Conservation (phyloP, 345 rosid species). For the Camelina laxa region DNA sequence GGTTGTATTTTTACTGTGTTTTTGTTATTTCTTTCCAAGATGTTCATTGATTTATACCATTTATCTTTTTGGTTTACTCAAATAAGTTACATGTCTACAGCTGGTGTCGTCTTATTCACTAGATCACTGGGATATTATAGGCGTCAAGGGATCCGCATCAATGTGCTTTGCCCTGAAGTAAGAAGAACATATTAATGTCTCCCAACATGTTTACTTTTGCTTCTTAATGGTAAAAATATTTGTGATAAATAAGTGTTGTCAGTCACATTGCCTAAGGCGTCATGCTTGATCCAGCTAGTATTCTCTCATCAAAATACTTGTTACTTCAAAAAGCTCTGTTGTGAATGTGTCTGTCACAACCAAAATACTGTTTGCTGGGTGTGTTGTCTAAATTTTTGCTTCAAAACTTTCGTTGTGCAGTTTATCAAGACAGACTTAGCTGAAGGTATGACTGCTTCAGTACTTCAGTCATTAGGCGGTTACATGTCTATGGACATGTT, state of each 20-base stretch:
- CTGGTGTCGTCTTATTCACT: slow-evolving; percentile 84
- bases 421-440: slow-evolving; percentile 78
- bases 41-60: slow-evolving; percentile 9
- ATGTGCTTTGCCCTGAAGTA: slow-evolving; percentile 99
- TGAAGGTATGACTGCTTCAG: slow-evolving; percentile 27
- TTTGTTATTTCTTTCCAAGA: slow-evolving; percentile 4
- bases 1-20: slow-evolving; percentile 51
- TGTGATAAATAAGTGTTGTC: too few relatives aligned
- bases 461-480: slow-evolving; percentile 65
- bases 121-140: slow-evolving; percentile 66
- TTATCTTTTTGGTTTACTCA: background rate
- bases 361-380: background rate
- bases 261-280: background rate
- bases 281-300: background rate
- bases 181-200: slow-evolving; percentile 27
- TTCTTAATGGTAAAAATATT: slow-evolving; percentile 1
- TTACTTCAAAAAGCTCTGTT: slow-evolving; percentile 5
- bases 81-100: slow-evolving; percentile 47
- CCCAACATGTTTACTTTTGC: background rate
- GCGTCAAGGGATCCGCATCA: slow-evolving; percentile 80
- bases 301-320: background rate
- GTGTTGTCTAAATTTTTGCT: slow-evolving; percentile 11
- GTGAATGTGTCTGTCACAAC: slow-evolving; percentile 11
- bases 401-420: slow-evolving; percentile 52
- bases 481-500: slow-evolving; percentile 77